Evolutionary conservation across 805 yeast genomes (phyloP), one percentile per base, ranked within the genome.

Genomic region (Lachancea sp.): DNA sequence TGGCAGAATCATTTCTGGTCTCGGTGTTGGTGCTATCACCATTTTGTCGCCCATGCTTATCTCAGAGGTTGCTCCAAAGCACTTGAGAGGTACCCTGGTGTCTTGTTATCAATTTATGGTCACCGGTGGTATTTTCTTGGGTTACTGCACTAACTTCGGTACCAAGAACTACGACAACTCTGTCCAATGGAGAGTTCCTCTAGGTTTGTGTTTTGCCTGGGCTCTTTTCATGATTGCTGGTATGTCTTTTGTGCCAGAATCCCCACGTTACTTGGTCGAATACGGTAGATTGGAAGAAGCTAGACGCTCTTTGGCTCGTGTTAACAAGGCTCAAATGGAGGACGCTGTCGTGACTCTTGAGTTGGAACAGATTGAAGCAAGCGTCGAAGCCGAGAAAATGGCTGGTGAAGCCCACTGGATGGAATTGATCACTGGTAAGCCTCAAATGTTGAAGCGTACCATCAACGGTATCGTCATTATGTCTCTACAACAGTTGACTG

Each of bases 11-110:
- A 57, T 73, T 73, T 77, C 86, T 29, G 95, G 95, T 46, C 53
- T 83, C 5, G 85, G 86, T 48, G 86, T 85, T 47, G 95, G 95
- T 55, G 77, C 78, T 46, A 73, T 85, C 36, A 79, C 90, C 33
- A 86, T 88, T 41, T 72, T 82, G 49, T 83, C 82, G 22, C 90
- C 93, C 39, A 68, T 86, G 63, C 78, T 81, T 64, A 80, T 81
- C 52, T 73, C 83, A 34, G 63, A 60, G 38, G 59, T 56, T 36
- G 49, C 62, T 41, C 62, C 62, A 19, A 59, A 58, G 41, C 55
- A 74, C 44, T 66, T 81, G 42, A 78, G 89, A 75, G 88, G 88
- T 64, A 72, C 84, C 32, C 71, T 82, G 48, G 87, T 82, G 41
- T 78, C 82, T 38, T 74, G 79, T 55, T 82, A 75, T 70, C 89